These are phyloP conservation scores for Monosporascus sp. DNA, from an alignment of 2,329 filamentous ascomycete species.

Conservation along the genomic window DNA sequence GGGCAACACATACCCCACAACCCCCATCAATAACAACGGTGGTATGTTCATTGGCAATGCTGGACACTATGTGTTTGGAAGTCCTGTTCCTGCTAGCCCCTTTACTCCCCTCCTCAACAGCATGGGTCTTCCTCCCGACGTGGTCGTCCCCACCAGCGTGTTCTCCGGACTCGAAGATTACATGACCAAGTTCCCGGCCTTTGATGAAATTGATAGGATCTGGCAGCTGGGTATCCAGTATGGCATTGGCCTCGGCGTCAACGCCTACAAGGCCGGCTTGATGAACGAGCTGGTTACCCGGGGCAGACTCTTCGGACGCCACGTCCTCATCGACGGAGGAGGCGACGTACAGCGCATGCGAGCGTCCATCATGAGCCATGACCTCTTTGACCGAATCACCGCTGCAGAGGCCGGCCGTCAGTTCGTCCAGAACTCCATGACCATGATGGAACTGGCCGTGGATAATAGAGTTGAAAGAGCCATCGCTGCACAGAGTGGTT, in stretches of 20 bases:
- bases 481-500: too few species aligned
- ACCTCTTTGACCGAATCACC: not conserved
- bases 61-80: too few species aligned
- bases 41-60: too few species aligned
- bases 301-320: slow-evolving; percentile 6
- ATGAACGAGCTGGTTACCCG: slow-evolving; percentile 10
- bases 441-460: too few species aligned
- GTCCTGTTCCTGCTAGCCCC: too few species aligned
- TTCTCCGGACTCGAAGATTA: slow-evolving; percentile 8
- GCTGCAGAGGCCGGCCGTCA: not conserved
- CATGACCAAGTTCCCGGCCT: not conserved
- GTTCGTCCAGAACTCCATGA: not conserved
- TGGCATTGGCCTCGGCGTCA: slow-evolving; percentile 17
- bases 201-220: slow-evolving; percentile 6
- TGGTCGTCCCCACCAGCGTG: slow-evolving; percentile 1
- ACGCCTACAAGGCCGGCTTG: slow-evolving; percentile 6
- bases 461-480: too few species aligned
- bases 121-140: not conserved
- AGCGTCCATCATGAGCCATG: not conserved
- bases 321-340: not conserved
- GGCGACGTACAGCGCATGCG: not conserved
- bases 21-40: too few species aligned
- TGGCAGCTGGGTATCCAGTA: slow-evolving; percentile 15
- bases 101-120: too few species aligned
- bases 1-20: too few species aligned